Base-by-base conservation (phyloP, 2,329 filamentous ascomycete species). In the Fusarium luffae region DNA sequence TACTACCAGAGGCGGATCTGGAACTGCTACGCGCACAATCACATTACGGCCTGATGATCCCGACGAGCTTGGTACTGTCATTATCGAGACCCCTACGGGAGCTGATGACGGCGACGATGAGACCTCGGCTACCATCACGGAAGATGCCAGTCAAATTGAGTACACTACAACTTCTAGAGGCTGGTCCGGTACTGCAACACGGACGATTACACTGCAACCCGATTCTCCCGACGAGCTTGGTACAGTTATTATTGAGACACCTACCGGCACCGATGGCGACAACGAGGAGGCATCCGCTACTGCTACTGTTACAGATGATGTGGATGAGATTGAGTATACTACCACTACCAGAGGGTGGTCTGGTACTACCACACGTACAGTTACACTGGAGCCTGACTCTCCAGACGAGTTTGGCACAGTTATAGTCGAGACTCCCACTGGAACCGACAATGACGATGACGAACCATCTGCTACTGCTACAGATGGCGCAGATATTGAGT, bases 51-150 rank as follows among this genome's bases (percentile, higher is more conserved):
- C 60, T n/a, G 56, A 57, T 4, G 48, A 23, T 3, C 46, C 54
- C 2, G 37, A n/a, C 8, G 43, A 28, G 4, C 12, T 46, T 4
- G 63, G 59, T 2, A 68, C 63, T 1, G 27, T 68, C 3, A 6
- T 68, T 0, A 54, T 68, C 3, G 47, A 67, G 8, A 63, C 48
- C 3, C 65, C 65, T 1, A 32, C n/a, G 8, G 32, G 32, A 34
- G 32, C 32, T 34, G 5, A 30, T 18, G 19, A 21, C 10, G 9
- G 9, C 8, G 16, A 34, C 5, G 5, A 10, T 6, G 32, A 18
- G 32, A 9, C 8, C 32, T 34, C 32, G 4, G 43, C 23, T 18
- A 48, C 46, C 9, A 7, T 12, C 5, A 48, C 46, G 16, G 46
- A 30, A 12, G n/a, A 21, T 12, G 18, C 14, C 4, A 16, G 32